Base-by-base conservation (phyloP, 202 grass and related monocot genomes). In the Hordeum pubiflorum region DNA sequence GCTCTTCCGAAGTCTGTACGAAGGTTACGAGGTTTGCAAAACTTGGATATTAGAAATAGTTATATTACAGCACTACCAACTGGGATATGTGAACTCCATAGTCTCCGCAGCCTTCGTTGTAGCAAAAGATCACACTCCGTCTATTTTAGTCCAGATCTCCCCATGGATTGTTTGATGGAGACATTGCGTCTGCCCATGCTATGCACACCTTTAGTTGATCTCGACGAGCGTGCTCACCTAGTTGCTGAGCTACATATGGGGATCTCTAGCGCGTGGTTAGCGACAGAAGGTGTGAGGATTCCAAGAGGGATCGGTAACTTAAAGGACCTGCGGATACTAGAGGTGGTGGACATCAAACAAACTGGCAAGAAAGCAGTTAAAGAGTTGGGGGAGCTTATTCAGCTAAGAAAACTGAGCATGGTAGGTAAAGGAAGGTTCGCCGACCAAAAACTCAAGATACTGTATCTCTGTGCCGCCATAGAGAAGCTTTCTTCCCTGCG, bases 331-430 rank as follows among this genome's bases (percentile, higher is more conserved):
- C 72, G 36, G 0, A 6, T 36, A 65, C 22, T 85, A 57, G 76
- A 85, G 8, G 12, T 5, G 2, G 68, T 80, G 11, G 83, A 85
- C 15, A 58, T 74, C 2, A 32, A 22, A 5, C 22, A 32, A 23
- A 79, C 15, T 6, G 2, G 26, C 26, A 27, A 27, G 26, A 27
- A 27, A 27, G 26, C 26, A 2, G 26, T 27, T 1, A 27, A 27
- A 27, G 2, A 27, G 2, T 1, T 27, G 26, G 26, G 66, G 43
- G 22, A 64, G 26, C 75, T 79, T 10, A 21, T 67, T 63, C 66
- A 85, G 32, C 15, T 85, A 34, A 79, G 43, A 76, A 85, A 79
- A 43, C 55, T 85, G 0, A 43, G 0, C 4, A 24, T 79, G 4
- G 0, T 8, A 22, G 10, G 39, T 3, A 41, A 14, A 9, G 14